These are phyloP conservation scores for Thelonectria olida DNA, from an alignment of 2,329 filamentous ascomycete species.

Conservation along the genomic window DNA sequence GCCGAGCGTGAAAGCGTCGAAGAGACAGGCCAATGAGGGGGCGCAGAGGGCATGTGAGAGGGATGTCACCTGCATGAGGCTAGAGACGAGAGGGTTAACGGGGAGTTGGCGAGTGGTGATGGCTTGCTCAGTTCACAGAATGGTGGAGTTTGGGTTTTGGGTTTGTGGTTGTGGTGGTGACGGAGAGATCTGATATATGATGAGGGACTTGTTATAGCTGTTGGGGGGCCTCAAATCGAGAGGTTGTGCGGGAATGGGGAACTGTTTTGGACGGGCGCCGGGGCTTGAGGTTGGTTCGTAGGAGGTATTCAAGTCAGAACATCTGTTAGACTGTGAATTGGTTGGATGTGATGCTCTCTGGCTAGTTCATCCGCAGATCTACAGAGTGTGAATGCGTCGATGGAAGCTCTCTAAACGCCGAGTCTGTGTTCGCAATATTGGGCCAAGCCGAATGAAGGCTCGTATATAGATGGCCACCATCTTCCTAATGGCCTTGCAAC, in stretches of 20 bases:
- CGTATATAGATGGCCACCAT: too few relatives aligned
- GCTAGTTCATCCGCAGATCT: too few relatives aligned
- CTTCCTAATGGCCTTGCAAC: too few relatives aligned
- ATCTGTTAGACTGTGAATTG: too few relatives aligned
- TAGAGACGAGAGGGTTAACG: slow-evolving; percentile 18
- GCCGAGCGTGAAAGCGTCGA: slow-evolving; percentile 21
- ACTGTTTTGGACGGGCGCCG: not conserved
- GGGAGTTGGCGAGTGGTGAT: slow-evolving; percentile 1
- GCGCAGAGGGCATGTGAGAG: slow-evolving; percentile 34
- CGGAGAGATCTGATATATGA: slow-evolving; percentile 12
- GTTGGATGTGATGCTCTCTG: too few relatives aligned
- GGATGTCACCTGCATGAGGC: slow-evolving; percentile 40
- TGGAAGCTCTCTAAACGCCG: too few relatives aligned
- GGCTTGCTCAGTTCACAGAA: too few relatives aligned
- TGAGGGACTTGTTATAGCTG: slow-evolving; percentile 5
- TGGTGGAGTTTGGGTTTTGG: not conserved
- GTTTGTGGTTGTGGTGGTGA: not conserved
- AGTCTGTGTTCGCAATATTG: too few relatives aligned
- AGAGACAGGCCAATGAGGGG: slow-evolving; percentile 30
- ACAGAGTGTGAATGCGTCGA: too few relatives aligned
- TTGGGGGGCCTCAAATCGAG: not conserved
- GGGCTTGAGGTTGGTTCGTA: not conserved
- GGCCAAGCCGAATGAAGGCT: too few relatives aligned
- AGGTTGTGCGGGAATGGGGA: not conserved
- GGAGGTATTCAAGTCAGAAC: too few relatives aligned